Percentiles rank a stretch among this genome's conserved stretches.
Conservation (phyloP, 768 basidiomycete species). For the Chalciporus sphaerocephalus region DNA sequence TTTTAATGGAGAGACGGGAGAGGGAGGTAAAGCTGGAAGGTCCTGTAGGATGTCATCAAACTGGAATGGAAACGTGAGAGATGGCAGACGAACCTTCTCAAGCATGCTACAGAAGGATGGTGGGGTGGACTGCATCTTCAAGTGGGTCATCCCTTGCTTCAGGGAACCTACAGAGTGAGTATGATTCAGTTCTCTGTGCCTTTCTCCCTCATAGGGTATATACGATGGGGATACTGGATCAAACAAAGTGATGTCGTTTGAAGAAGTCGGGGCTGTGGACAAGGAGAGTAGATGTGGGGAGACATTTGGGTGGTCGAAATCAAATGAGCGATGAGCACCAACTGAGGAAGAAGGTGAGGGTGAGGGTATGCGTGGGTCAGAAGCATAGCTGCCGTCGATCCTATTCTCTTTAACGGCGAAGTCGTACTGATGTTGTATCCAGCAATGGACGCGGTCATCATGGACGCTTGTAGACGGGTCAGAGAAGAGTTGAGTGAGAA, state of each 20-base stretch:
- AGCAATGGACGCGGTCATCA: conserved; percentile 31
- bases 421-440: conserved; percentile 35
- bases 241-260: background rate
- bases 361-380: conserved; percentile 17
- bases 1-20: conserved; percentile 14
- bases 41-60: background rate
- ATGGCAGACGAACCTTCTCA: background rate
- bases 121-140: background rate
- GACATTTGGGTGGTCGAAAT: conserved; percentile 21
- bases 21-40: background rate
- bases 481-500: conserved; percentile 27
- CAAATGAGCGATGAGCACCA: conserved; percentile 22
- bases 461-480: conserved; percentile 18
- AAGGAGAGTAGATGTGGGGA: background rate
- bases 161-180: background rate
- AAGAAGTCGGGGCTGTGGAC: background rate
- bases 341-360: conserved; percentile 32
- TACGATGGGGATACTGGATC: background rate
- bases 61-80: background rate
- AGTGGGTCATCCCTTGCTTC: background rate
- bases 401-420: conserved; percentile 29
- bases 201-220: background rate
- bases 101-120: background rate
- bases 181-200: background rate
- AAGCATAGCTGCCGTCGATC: background rate